A percentile compares a stretch with the other conserved stretches of the same genome.
Evolutionary conservation across 2,329 filamentous ascomycete species (phyloP).

Genomic region (Monosporascus cannonballus): DNA sequence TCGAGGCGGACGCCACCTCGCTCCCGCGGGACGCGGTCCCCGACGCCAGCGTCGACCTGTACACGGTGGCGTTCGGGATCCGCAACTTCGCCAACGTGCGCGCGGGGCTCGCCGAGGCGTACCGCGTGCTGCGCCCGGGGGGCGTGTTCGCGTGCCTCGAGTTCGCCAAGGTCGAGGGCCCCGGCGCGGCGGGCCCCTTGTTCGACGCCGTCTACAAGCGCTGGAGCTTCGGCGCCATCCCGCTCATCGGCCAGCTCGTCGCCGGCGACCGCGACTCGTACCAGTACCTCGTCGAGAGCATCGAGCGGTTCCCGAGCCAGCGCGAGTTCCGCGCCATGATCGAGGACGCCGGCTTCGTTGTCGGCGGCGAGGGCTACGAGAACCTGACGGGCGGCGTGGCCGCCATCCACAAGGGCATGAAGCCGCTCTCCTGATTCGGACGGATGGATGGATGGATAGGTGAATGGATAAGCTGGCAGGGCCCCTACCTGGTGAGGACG

Average conservation of each 20-base stretch:
- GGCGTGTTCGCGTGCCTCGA: conserved; percentile 96
- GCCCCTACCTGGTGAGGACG: background rate
- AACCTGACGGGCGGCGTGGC: conserved; percentile 89
- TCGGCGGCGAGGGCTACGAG: conserved; percentile 80
- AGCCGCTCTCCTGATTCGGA: conserved; percentile 45
- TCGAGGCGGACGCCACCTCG: conserved; percentile 85
- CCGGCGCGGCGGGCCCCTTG: conserved; percentile 43
- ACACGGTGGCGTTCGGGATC: conserved; percentile 97
- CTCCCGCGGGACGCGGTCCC: conserved; percentile 55
- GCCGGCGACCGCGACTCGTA: conserved; percentile 93
- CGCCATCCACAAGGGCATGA: conserved; percentile 94
- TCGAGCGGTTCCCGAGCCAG: conserved; percentile 87
- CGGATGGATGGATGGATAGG: background rate
- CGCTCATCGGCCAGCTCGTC: conserved; percentile 89
- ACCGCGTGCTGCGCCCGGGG: conserved; percentile 84
- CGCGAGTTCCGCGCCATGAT: conserved; percentile 81
- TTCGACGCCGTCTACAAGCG: conserved; percentile 87
- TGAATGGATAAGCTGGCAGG: background rate
- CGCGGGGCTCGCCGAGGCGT: conserved; percentile 73
- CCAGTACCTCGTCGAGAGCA: conserved; percentile 97
- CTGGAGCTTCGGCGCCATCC: conserved; percentile 94
- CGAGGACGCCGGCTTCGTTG: conserved; percentile 72
- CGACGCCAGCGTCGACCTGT: conserved; percentile 75
- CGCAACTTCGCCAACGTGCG: conserved; percentile 94
- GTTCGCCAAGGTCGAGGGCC: conserved; percentile 77